Conservation (phyloP, 1,284 basidiomycete genomes). For the Leccinum pseudoinsigne region DNA sequence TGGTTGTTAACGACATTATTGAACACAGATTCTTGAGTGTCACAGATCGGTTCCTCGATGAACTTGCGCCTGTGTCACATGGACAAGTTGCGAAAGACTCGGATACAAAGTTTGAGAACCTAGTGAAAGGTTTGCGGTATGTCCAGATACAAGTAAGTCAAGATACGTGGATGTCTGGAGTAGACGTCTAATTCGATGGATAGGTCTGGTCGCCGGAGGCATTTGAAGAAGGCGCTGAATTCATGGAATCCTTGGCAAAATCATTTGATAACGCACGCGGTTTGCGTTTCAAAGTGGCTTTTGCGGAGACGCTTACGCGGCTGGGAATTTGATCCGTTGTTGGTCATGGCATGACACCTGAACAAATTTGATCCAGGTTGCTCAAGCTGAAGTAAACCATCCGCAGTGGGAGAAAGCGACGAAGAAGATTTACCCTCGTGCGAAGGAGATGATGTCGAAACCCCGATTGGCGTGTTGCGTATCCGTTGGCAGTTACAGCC, state of each 20-base stretch:
- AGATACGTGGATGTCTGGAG: slow-evolving; percentile 4
- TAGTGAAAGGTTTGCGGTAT: slow-evolving; percentile 77
- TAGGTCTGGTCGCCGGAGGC: slow-evolving; percentile 93
- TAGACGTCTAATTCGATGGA: background rate
- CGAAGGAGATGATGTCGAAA: slow-evolving; percentile 85
- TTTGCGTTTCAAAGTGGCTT: slow-evolving; percentile 79
- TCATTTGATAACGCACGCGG: slow-evolving; percentile 88
- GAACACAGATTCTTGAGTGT: slow-evolving; percentile 76
- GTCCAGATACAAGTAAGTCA: slow-evolving; percentile 73
- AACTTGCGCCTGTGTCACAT: slow-evolving; percentile 71
- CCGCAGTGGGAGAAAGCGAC: slow-evolving; percentile 94
- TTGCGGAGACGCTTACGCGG: slow-evolving; percentile 81
- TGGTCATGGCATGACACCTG: background rate
- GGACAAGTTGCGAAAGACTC: slow-evolving; percentile 77
- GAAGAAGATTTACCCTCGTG: slow-evolving; percentile 82
- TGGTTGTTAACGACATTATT: slow-evolving; percentile 1
- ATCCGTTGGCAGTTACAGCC: slow-evolving; percentile 82
- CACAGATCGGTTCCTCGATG: slow-evolving; percentile 82
- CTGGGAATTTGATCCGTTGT: slow-evolving; percentile 36
- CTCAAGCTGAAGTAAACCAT: slow-evolving; percentile 95
- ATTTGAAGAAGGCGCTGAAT: slow-evolving; percentile 94
- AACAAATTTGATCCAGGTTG: slow-evolving; percentile 54
- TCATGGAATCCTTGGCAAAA: slow-evolving; percentile 80
- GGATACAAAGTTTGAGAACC: slow-evolving; percentile 79
- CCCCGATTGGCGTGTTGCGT: slow-evolving; percentile 86